These are phyloP conservation scores for Mollisiaceae sp. DNA, from an alignment of 2,329 filamentous ascomycete genomes.

Conservation along the genomic window DNA sequence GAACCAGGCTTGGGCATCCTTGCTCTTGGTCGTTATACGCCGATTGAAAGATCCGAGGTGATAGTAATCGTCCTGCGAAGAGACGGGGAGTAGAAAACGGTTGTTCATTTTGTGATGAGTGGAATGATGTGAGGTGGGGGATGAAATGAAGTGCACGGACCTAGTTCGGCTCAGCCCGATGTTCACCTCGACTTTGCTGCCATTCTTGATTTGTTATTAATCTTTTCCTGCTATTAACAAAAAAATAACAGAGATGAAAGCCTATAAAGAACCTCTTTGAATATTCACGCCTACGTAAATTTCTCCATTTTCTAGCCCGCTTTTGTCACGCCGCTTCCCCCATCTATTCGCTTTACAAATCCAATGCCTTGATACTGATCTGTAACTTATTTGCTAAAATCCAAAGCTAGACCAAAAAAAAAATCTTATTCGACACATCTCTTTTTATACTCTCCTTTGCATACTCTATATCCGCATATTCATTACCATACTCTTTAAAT, in stretches of 20 bases:
- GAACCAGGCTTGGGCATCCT: constrained; percentile 68
- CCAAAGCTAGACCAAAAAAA: no score
- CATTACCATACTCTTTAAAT: no score
- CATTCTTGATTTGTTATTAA: not conserved
- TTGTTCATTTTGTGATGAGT: not conserved
- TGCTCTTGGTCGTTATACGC: constrained; percentile 57
- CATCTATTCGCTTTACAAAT: no score
- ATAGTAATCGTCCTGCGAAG: constrained; percentile 30
- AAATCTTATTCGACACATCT: no score
- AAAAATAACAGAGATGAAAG: not conserved
- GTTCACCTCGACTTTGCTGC: not conserved
- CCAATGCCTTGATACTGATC: no score
- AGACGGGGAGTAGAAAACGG: not conserved
- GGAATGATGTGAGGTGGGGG: constrained; percentile 4
- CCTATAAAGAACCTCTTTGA: no score
- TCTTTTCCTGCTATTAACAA: not conserved
- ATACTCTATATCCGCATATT: no score
- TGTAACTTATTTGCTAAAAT: no score
- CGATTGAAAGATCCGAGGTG: constrained; percentile 64
- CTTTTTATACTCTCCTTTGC: no score
- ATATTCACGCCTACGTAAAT: no score
- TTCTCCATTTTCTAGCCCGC: no score
- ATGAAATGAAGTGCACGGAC: not conserved
- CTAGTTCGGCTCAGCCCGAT: not conserved
- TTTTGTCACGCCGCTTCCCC: no score